Base-by-base conservation (phyloP, 1,284 basidiomycete genomes). In the Pulveroboletus sp. region DNA sequence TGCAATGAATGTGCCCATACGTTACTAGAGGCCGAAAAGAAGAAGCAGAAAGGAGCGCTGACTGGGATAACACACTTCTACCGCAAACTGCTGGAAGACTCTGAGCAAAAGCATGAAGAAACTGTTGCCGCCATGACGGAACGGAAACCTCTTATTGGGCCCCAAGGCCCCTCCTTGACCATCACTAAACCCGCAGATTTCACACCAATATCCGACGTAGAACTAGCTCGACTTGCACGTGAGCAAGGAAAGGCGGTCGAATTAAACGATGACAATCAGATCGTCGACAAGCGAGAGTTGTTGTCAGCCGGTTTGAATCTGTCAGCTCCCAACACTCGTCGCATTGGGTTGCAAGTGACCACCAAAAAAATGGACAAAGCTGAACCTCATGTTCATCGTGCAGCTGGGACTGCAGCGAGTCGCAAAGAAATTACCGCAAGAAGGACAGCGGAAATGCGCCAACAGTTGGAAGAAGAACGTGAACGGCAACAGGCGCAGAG, bases 221-320 rank as follows among this genome's bases (percentile, higher is more conserved):
- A 89, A 69, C 80, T 89, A 40, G 92, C 88, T 40, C 82, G 76
- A 60, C 72, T 81, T 53, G 90, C 89, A 17, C 77, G 80, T 57
- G 83, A 81, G 49, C 79, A 89, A 63, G 96, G 95, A 20, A 90
- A 92, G 72, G 81, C 87, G n/a, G 89, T 99, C 40, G 96, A 98
- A 73, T 78, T 98, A 49, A 99, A 99, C 74, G 97, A 99, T 72
- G 96, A 98, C 66, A 95, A 95, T 67, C 91, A 97, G 72, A 93
- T 99, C 49, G 91, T 99, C 49, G 96, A 99, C 78, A 95, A 96
- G 69, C 89, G 96, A 54, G 91, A 96, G 43, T 79, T 99, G 11
- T 80, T 99, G 40, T 85, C 87, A 33, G 94, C 94, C 5, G 97
- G 97, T 3, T 78, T 99, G 57, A 99, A 99, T 71, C 81, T 98